These are phyloP conservation scores for Elsinoe batatas DNA, from an alignment of 2,329 filamentous ascomycete genomes.

Conservation along the genomic window DNA sequence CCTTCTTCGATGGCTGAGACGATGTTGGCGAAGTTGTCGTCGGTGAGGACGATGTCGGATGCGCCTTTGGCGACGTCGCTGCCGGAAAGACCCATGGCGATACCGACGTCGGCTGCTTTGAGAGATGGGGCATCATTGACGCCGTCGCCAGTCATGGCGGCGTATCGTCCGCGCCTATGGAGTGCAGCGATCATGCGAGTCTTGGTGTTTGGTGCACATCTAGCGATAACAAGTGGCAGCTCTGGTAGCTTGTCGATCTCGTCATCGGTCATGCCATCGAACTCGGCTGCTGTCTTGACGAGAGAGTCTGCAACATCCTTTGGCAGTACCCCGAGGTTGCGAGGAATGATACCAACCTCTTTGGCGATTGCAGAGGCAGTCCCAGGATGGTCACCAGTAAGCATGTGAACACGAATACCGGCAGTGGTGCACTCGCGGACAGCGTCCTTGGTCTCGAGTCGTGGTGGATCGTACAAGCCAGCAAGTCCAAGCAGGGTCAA, in stretches of 20 bases:
- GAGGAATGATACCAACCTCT: slow-evolving; percentile 37
- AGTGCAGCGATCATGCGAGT: slow-evolving; percentile 40
- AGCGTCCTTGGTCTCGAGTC: slow-evolving; percentile 27
- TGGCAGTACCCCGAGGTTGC: slow-evolving; percentile 12
- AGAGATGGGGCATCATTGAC: slow-evolving; percentile 39
- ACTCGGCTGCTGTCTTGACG: slow-evolving; percentile 36
- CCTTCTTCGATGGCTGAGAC: slow-evolving; percentile 38
- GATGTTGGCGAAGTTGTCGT: slow-evolving; percentile 38
- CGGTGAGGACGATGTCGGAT: slow-evolving; percentile 36
- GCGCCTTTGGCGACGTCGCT: slow-evolving; percentile 37
- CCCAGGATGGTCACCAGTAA: slow-evolving; percentile 39
- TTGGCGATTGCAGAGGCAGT: slow-evolving; percentile 39
- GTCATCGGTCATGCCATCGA: slow-evolving; percentile 35
- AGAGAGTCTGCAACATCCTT: slow-evolving; percentile 23
- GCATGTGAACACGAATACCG: slow-evolving; percentile 41
- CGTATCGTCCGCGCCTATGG: slow-evolving; percentile 32
- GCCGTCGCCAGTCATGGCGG: slow-evolving; percentile 38
- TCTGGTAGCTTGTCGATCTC: slow-evolving; percentile 33
- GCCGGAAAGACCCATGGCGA: slow-evolving; percentile 36
- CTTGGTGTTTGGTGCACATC: slow-evolving; percentile 39
- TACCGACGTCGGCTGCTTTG: slow-evolving; percentile 37
- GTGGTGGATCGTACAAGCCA: slow-evolving; percentile 27
- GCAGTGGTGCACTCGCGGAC: slow-evolving; percentile 37
- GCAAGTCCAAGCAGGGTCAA: slow-evolving; percentile 25
- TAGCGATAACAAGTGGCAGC: slow-evolving; percentile 36